Evolutionary conservation across 148 eudicot genomes (phyloP).

Genomic region (Arctostaphylos glauca): DNA sequence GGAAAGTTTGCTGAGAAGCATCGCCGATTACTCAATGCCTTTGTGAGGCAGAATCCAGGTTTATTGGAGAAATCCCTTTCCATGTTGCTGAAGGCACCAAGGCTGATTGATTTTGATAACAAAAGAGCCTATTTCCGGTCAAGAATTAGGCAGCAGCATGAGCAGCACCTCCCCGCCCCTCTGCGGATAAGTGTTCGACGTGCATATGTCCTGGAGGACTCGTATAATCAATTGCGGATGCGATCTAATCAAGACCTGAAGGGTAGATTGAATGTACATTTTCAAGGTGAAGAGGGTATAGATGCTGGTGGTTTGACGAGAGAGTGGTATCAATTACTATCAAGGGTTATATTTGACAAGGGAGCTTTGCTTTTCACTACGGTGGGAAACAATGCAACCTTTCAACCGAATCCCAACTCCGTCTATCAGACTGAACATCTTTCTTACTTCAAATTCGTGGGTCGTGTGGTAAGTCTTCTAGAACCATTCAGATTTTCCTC

Average conservation of each 20-base stretch:
- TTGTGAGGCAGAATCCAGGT: conserved; percentile 91
- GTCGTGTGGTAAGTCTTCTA: conserved; percentile 79
- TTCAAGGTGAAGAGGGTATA: conserved; percentile 99
- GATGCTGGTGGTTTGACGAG: conserved; percentile 99
- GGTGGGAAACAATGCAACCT: conserved; percentile 90
- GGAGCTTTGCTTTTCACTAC: conserved; percentile 96
- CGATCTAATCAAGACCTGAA: conserved; percentile 80
- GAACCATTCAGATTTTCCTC: neutral
- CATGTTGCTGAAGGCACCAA: conserved; percentile 87
- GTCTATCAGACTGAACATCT: conserved; percentile 98
- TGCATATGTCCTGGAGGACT: conserved; percentile 95
- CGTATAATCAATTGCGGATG: conserved; percentile 95
- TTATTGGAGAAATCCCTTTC: conserved; percentile 92
- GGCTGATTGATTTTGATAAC: conserved; percentile 94
- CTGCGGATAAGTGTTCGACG: conserved; percentile 87
- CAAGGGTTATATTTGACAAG: conserved; percentile 94
- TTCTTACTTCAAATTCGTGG: conserved; percentile 94
- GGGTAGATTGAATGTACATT: conserved; percentile 94
- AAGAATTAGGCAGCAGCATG: conserved; percentile 93
- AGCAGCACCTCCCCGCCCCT: conserved; percentile 93
- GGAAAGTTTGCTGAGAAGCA: conserved; percentile 85
- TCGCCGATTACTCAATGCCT: conserved; percentile 90
- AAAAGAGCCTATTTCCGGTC: conserved; percentile 92
- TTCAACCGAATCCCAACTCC: conserved; percentile 98
- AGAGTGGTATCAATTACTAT: conserved; percentile 96